Percentiles rank a stretch among this genome's conserved stretches.
Conservation (phyloP, 306 rosid genomes). For the Begonia loranthoides region DNA sequence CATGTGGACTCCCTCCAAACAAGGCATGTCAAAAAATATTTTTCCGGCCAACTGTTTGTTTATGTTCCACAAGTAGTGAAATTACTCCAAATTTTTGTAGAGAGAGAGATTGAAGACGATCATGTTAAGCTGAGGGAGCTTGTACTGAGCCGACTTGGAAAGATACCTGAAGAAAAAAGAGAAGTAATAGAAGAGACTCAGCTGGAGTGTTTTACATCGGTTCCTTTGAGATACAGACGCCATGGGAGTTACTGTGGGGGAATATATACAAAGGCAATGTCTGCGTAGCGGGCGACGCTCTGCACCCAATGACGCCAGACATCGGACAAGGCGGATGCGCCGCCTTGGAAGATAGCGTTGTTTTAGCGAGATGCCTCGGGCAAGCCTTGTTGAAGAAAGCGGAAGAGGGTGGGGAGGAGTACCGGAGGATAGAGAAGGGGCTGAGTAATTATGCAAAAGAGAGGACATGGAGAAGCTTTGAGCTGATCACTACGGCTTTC, state of each 20-base stretch:
- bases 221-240: constrained; percentile 39
- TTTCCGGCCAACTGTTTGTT: no score
- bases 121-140: constrained; percentile 28
- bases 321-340: constrained; percentile 67
- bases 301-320: constrained; percentile 78
- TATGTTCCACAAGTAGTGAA: no score
- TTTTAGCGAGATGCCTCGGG: constrained; percentile 48
- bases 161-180: constrained; percentile 23
- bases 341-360: constrained; percentile 57
- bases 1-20: constrained; percentile 34
- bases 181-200: constrained; percentile 28
- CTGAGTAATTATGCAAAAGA: constrained; percentile 44
- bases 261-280: constrained; percentile 47
- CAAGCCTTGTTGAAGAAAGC: constrained; percentile 24
- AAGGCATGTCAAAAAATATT: constrained; percentile 26
- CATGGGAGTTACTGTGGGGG: constrained; percentile 54
- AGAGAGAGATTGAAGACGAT: constrained; percentile 20
- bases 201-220: constrained; percentile 12
- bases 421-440: constrained; percentile 26
- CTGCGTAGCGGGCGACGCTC: constrained; percentile 70
- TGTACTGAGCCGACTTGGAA: constrained; percentile 39
- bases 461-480: constrained; percentile 62
- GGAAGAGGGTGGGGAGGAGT: constrained; percentile 14
- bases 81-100: constrained; percentile 10
- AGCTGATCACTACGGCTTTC: constrained; percentile 25